These are phyloP conservation scores for Diaporthe longicolla DNA, from an alignment of 2,329 filamentous ascomycete species.

Conservation along the genomic window DNA sequence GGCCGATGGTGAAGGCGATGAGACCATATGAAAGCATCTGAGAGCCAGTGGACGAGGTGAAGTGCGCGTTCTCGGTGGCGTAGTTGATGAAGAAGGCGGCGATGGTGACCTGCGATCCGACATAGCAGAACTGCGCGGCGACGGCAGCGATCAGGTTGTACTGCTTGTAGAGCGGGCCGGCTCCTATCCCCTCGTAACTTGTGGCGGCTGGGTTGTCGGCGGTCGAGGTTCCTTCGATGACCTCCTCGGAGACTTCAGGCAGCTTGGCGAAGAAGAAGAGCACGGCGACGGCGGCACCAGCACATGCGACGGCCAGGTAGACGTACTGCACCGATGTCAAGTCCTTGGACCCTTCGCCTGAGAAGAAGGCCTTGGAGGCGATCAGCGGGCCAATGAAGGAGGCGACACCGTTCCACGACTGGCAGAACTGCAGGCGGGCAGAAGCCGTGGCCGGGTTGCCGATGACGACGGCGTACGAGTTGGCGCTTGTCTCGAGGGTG, in stretches of 20 bases:
- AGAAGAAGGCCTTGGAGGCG: constrained; percentile 74
- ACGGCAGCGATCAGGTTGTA: constrained; percentile 73
- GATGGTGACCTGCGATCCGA: constrained; percentile 70
- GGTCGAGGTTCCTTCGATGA: constrained; percentile 61
- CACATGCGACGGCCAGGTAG: constrained; percentile 73
- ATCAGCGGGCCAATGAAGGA: constrained; percentile 71
- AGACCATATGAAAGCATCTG: constrained; percentile 72
- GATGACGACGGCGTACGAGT: constrained; percentile 53
- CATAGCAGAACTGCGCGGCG: constrained; percentile 74
- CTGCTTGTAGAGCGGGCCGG: constrained; percentile 69
- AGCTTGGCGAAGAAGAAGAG: constrained; percentile 70
- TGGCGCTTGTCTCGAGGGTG: constrained; percentile 71
- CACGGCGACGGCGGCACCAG: constrained; percentile 68
- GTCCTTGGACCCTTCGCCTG: constrained; percentile 62
- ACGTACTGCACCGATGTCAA: constrained; percentile 75
- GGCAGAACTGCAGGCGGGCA: constrained; percentile 68
- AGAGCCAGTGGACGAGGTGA: constrained; percentile 50
- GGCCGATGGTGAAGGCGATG: constrained; percentile 70
- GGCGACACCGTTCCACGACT: constrained; percentile 71
- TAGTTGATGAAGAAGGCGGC: constrained; percentile 70
- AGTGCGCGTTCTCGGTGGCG: constrained; percentile 50
- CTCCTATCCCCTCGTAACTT: constrained; percentile 57
- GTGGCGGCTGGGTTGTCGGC: constrained; percentile 70
- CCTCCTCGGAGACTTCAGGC: constrained; percentile 57
- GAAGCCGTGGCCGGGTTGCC: constrained; percentile 36